Base-by-base conservation (phyloP, 2,329 filamentous ascomycete genomes). In the Emmonsia crescens region DNA sequence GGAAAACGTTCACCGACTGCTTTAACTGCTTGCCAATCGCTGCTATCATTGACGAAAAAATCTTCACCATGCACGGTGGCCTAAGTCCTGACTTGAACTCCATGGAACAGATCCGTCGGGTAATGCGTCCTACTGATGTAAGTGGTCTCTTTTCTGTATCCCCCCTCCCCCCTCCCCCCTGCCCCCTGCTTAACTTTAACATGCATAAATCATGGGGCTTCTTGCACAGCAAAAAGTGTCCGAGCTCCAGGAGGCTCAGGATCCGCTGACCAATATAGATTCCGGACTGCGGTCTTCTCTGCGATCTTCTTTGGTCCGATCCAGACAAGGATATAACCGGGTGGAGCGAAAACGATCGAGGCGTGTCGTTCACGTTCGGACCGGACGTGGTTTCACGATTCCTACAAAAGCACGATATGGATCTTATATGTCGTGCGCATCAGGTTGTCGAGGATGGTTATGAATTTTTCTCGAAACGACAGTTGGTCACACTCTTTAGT, bases 1-100 rank as follows among this genome's bases (percentile, higher is more conserved):
- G 93, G 93, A 99, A 99, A 85, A 97, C 93, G 1, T 97, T 99
- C 76, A 96, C 92, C 66, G 93, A 99, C 77, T 96, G 92, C 83
- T 99, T 99, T 85, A 99, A 99, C 83, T 96, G 91, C 79, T 80
- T 97, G 73, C 93, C 93, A 56, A 97, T 99, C 76, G 94, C 93
- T 62, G 93, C 94, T 68, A 99, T 99, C 78, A 96, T 99, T 71
- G 93, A 96, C 73, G 94, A 96, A 83, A 99, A 97, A 88, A 99
- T 99, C 75, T 97, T 99, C 82, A 96, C 92, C 74, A 96, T 99
- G 93, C 94, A 99, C 79, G 94, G 94, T 74, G 94, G 94, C 73
- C 80, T 99, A 72, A 96, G 91, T 77, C 94, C 94, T 52, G 94
- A 96, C 75, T 83, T 99, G 68, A 96, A 97, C 83, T 96, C 92